Evolutionary conservation across 768 basidiomycete genomes (phyloP).

Genomic region (Lentinula detonsa): DNA sequence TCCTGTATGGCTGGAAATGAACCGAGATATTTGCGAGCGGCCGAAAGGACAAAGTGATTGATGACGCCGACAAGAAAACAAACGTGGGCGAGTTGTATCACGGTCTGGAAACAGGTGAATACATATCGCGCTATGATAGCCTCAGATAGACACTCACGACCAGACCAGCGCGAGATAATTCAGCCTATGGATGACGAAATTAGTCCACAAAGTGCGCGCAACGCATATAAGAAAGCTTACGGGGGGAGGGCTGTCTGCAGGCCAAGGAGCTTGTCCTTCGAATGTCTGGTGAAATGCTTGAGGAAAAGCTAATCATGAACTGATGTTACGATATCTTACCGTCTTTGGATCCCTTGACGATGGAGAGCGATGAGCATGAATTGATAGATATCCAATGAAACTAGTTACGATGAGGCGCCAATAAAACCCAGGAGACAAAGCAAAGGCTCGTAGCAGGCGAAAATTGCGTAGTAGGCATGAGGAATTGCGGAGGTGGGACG

Average conservation of each 20-base stretch:
- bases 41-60: conserved; percentile 60
- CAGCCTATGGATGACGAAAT: conserved; percentile 5
- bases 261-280: conserved; percentile 75
- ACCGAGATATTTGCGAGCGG: conserved; percentile 54
- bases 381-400: neutral
- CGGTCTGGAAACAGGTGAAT: conserved; percentile 25
- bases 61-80: conserved; percentile 69
- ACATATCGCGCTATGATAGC: neutral
- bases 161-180: conserved; percentile 53
- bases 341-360: conserved; percentile 50
- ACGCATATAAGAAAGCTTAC: conserved; percentile 9
- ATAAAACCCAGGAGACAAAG: conserved; percentile 60
- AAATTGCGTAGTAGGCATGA: conserved; percentile 65
- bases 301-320: neutral
- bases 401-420: conserved; percentile 46
- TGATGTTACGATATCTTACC: conserved; percentile 29
- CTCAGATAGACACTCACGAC: conserved; percentile 24
- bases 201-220: neutral
- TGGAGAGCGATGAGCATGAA: conserved; percentile 9
- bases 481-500: conserved; percentile 58
- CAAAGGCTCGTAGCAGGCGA: conserved; percentile 70
- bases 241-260: conserved; percentile 38
- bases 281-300: conserved; percentile 41
- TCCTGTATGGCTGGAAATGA: conserved; percentile 63
- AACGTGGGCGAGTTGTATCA: conserved; percentile 73